Conservation (phyloP, 768 basidiomycete species). For the Coprinopsis marcescibilis region DNA sequence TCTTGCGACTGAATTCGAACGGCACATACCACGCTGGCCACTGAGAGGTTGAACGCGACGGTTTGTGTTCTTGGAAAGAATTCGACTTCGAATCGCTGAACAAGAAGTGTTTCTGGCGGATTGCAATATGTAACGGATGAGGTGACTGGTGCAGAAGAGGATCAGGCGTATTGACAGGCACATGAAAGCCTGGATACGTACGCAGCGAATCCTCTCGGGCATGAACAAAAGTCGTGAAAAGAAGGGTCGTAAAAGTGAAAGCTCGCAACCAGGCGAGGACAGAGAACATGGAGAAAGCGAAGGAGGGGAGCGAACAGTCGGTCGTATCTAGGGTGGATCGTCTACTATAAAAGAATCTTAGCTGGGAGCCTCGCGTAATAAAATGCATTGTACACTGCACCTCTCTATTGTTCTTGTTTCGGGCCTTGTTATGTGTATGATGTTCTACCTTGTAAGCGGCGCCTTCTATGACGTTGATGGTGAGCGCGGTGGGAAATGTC, state of each 20-base stretch:
- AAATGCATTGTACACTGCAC: conserved; percentile 10
- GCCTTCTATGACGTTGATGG: not conserved
- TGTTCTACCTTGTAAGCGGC: not conserved
- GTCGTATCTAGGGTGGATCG: not conserved
- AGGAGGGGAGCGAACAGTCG: conserved; percentile 11
- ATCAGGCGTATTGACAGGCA: conserved; percentile 10
- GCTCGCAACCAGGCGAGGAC: conserved; percentile 76
- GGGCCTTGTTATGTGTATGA: not conserved
- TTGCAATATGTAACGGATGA: conserved; percentile 86
- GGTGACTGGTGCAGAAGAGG: conserved; percentile 50
- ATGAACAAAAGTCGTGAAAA: conserved; percentile 31
- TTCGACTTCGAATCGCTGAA: conserved; percentile 70
- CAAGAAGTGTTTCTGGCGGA: conserved; percentile 72
- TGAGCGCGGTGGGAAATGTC: not conserved
- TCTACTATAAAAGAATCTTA: not conserved
- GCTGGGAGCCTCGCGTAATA: not conserved
- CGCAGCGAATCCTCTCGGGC: conserved; percentile 57
- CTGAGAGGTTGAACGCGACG: conserved; percentile 78
- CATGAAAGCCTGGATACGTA: conserved; percentile 29
- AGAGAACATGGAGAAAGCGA: conserved; percentile 49
- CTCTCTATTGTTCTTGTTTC: conserved; percentile 10
- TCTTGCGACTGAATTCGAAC: not conserved
- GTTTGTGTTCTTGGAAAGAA: conserved; percentile 70
- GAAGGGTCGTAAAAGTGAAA: conserved; percentile 33
- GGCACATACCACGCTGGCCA: conserved; percentile 73